Evolutionary conservation across 2,329 filamentous ascomycete species (phyloP).

Genomic region (Fusarium phyllophilum): DNA sequence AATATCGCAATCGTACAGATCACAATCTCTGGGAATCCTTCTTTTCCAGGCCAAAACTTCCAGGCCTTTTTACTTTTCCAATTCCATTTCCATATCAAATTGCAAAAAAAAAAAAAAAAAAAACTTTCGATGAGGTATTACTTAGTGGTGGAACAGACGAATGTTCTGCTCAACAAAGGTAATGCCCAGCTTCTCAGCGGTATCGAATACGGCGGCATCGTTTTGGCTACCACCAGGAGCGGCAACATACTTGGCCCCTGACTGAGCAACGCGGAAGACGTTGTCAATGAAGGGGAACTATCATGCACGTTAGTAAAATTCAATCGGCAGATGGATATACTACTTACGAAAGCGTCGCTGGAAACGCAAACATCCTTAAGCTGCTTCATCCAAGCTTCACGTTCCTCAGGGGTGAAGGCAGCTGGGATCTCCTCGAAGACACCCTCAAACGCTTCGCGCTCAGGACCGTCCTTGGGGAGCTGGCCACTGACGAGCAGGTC

Average conservation of each 20-base stretch:
- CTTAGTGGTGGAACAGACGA: conserved; percentile 55
- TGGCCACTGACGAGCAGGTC: conserved; percentile 93
- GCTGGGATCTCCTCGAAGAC: conserved; percentile 90
- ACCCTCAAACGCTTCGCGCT: conserved; percentile 86
- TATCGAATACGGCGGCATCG: conserved; percentile 83
- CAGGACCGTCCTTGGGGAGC: conserved; percentile 82
- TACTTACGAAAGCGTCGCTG: conserved; percentile 91
- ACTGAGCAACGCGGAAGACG: conserved; percentile 88
- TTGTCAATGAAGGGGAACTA: conserved; percentile 99
- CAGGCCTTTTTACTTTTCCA: conserved; percentile 13
- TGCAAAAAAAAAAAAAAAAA: conserved; percentile 14
- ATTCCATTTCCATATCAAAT: conserved; percentile 15
- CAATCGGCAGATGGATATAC: background rate
- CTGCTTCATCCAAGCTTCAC: conserved; percentile 85
- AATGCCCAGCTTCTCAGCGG: conserved; percentile 90
- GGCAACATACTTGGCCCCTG: conserved; percentile 94
- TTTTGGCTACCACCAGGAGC: conserved; percentile 92
- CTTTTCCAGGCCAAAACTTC: conserved; percentile 2
- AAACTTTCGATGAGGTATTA: conserved; percentile 25
- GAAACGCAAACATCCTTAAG: conserved; percentile 85
- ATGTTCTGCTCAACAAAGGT: conserved; percentile 96
- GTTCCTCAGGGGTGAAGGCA: conserved; percentile 85
- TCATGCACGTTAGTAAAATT: conserved; percentile 36
- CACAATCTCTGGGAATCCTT: conserved; percentile 25
- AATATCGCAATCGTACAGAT: conserved; percentile 28